Evolutionary conservation across 148 eudicot genomes (phyloP).

Genomic region (Vaccinium macrocarpon): DNA sequence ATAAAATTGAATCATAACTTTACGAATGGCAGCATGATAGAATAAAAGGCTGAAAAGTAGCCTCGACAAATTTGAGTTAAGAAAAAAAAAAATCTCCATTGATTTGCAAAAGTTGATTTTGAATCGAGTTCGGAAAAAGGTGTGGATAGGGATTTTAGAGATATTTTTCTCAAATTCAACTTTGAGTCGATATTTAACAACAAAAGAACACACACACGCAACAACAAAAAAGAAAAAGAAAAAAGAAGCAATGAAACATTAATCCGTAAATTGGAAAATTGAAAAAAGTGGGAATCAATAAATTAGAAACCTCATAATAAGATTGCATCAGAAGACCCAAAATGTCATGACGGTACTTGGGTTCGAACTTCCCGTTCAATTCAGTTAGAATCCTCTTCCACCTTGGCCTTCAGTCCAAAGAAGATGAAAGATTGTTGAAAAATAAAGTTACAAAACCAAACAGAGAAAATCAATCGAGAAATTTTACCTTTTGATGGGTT

Average conservation of each 20-base stretch:
- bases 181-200: background rate
- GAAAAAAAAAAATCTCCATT: background rate
- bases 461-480: background rate
- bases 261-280: background rate
- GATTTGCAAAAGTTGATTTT: background rate
- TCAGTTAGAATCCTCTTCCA: slow-evolving; percentile 64
- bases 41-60: background rate
- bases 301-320: slow-evolving; percentile 48
- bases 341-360: slow-evolving; percentile 52
- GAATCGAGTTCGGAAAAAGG: background rate
- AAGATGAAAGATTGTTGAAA: background rate
- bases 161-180: background rate
- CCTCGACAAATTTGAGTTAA: background rate
- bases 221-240: background rate
- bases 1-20: background rate
- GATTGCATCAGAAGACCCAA: slow-evolving; percentile 59
- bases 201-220: background rate
- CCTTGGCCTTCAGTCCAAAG: slow-evolving; percentile 34
- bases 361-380: slow-evolving; percentile 55
- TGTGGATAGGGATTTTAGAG: background rate
- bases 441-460: background rate
- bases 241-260: background rate
- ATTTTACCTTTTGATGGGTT: slow-evolving; percentile 26
- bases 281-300: background rate
- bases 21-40: background rate